Evolutionary conservation across 2,329 filamentous ascomycete genomes (phyloP).

Genomic region (Monascus ruber): DNA sequence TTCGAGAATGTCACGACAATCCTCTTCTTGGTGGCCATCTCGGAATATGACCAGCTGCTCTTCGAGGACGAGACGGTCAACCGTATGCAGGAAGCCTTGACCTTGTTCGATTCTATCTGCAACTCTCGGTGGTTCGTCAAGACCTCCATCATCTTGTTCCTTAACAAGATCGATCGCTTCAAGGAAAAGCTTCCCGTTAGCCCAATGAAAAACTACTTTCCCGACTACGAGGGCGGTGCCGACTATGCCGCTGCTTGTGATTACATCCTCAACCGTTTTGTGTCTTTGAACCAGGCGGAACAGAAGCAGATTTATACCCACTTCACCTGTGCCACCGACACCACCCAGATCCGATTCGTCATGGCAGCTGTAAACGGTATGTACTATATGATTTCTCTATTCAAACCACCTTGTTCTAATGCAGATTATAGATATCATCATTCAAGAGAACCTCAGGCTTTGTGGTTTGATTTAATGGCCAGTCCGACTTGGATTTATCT

Average conservation of each 20-base stretch:
- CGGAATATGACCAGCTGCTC: slow-evolving; percentile 89
- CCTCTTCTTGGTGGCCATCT: slow-evolving; percentile 92
- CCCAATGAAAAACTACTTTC: slow-evolving; percentile 67
- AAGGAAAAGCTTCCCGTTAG: slow-evolving; percentile 63
- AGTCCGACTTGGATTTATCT: slow-evolving; percentile 2
- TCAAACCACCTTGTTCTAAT: neutral
- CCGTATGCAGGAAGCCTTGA: slow-evolving; percentile 62
- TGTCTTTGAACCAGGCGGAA: slow-evolving; percentile 96
- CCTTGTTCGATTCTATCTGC: slow-evolving; percentile 61
- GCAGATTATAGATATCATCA: slow-evolving; percentile 73
- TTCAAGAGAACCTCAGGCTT: slow-evolving; percentile 95
- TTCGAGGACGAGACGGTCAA: slow-evolving; percentile 93
- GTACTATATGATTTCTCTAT: slow-evolving; percentile 17
- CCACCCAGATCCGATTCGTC: slow-evolving; percentile 97
- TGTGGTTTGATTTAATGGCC: slow-evolving; percentile 81
- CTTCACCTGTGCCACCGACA: slow-evolving; percentile 97
- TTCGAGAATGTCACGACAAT: slow-evolving; percentile 97
- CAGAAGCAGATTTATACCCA: slow-evolving; percentile 99
- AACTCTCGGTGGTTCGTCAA: slow-evolving; percentile 64
- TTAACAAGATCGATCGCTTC: slow-evolving; percentile 67
- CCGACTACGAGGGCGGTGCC: slow-evolving; percentile 76
- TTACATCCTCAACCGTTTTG: slow-evolving; percentile 97
- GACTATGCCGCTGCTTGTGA: slow-evolving; percentile 95
- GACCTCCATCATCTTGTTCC: slow-evolving; percentile 61
- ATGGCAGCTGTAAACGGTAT: slow-evolving; percentile 98